Conservation (phyloP, 176 grass and related monocot genomes). For the Triticum turgidum region DNA sequence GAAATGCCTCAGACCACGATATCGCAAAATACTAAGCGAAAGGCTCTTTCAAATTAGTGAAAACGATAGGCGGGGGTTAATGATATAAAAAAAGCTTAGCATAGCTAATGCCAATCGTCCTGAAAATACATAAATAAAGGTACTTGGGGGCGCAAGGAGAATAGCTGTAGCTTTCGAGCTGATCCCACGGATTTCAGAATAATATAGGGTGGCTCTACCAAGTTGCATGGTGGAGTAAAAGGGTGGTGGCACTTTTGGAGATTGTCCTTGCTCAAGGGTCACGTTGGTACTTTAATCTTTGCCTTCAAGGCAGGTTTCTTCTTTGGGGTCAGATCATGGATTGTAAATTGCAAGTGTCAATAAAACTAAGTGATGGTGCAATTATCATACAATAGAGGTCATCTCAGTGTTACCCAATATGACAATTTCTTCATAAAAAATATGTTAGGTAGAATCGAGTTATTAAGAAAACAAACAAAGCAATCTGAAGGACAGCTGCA, state of each 20-base stretch:
- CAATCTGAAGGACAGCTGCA: background rate
- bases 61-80: background rate
- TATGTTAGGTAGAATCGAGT: background rate
- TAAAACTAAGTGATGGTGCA: background rate
- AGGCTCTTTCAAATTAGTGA: slow-evolving; percentile 4
- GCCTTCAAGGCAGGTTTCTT: slow-evolving; percentile 19
- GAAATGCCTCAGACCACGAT: background rate
- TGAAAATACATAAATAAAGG: background rate
- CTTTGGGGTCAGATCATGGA: slow-evolving; percentile 3
- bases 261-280: slow-evolving; percentile 18
- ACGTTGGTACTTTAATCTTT: slow-evolving; percentile 33
- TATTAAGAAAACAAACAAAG: background rate
- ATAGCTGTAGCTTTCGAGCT: slow-evolving; percentile 21
- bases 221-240: slow-evolving; percentile 38
- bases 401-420: background rate
- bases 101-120: slow-evolving; percentile 25
- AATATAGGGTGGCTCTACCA: slow-evolving; percentile 9
- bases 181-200: slow-evolving; percentile 25
- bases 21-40: background rate
- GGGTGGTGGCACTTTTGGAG: slow-evolving; percentile 21
- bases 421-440: background rate
- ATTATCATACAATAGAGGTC: background rate
- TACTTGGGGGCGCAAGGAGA: background rate
- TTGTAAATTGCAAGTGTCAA: background rate
- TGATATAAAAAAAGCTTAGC: background rate